Percentiles rank a stretch among this genome's conserved stretches.
phyloP scores from a whole-genome alignment of 2,329 filamentous ascomycete genomes.

The Nemania diffusa region DNA sequence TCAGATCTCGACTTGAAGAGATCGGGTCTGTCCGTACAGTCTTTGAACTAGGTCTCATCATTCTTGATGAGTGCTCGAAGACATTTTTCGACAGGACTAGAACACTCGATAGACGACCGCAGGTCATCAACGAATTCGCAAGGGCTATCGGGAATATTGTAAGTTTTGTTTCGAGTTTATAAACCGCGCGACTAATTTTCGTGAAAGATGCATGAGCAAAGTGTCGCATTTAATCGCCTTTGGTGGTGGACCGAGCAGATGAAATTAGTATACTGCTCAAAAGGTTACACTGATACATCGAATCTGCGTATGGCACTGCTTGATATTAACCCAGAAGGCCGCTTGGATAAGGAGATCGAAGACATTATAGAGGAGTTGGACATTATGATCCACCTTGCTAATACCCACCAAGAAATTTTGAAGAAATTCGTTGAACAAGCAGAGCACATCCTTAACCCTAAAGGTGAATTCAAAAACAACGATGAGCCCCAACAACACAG shows the following conservation, averaged over 20 bases:
- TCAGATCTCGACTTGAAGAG: conserved; percentile 48
- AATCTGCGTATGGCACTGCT: conserved; percentile 48
- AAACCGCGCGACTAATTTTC: not conserved
- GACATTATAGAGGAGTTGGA: conserved; percentile 60
- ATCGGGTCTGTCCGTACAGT: conserved; percentile 47
- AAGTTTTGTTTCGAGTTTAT: conserved; percentile 34
- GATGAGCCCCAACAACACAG: not conserved
- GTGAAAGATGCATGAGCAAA: conserved; percentile 51
- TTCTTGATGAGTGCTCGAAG: conserved; percentile 54
- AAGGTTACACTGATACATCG: conserved; percentile 36
- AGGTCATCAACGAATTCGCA: conserved; percentile 55
- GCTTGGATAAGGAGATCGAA: conserved; percentile 56
- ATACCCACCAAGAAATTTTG: conserved; percentile 50
- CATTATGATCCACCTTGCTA: conserved; percentile 56
- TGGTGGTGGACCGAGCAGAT: conserved; percentile 50
- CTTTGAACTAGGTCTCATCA: conserved; percentile 54
- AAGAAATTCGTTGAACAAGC: conserved; percentile 44
- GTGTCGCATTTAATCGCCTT: conserved; percentile 51
- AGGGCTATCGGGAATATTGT: conserved; percentile 55
- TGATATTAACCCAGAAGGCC: conserved; percentile 55
- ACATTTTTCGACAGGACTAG: conserved; percentile 55
- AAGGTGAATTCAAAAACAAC: conserved; percentile 32
- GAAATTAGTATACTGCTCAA: conserved; percentile 35
- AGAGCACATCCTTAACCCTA: conserved; percentile 39
- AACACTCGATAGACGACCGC: conserved; percentile 47